Base-by-base conservation (phyloP, 116 monocot species). In the Dioscorea cayenensis region DNA sequence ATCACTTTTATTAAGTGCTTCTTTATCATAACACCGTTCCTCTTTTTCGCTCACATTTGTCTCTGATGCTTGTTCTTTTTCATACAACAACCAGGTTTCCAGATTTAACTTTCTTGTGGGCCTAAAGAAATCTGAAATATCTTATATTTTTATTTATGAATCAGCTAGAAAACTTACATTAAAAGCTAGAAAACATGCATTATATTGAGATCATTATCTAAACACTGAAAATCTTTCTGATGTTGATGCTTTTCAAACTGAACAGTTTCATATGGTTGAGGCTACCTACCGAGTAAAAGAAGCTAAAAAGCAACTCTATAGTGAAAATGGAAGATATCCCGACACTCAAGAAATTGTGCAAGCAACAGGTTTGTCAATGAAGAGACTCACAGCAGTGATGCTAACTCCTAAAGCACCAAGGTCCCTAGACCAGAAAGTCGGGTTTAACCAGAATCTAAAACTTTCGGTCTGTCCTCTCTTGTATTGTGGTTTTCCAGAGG, bases 181-280 rank as follows among this genome's bases (percentile, higher is more conserved):
- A 43, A 43, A 43, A 43, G 43, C 43, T 43, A 32, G 32, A 32
- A 32, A 32, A 32, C 4, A 43, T 43, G 5, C 17, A 5, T 55
- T 55, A 16, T 55, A 18, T 55, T 55, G 19, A n/a, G 55, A 16
- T 55, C 19, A 2, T 55, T 18, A 18, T 55, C 55, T 55, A 16
- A 6, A 43, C n/a, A 55, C 19, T 55, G 55, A 16, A 18, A 16
- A 12, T 55, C n/a, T 23, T 21, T 62, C 10, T 62, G 10, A 62
- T 62, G 62, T 27, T 62, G 62, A 27, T 62, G 7, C 22, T 62
- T 23, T 27, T 62, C 21, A 62, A 43, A 62, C 21, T 73, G 29
- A 49, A 70, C 75, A 95, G 95, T 82, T 87, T 60, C 83, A 87
- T 78, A 92, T 95, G 89, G 92, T 95, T 28, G 92, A 95, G 21